Percentiles rank a stretch among this genome's conserved stretches.
Conservation (phyloP, 2,329 filamentous ascomycete species). For the Colletotrichum tropicale region DNA sequence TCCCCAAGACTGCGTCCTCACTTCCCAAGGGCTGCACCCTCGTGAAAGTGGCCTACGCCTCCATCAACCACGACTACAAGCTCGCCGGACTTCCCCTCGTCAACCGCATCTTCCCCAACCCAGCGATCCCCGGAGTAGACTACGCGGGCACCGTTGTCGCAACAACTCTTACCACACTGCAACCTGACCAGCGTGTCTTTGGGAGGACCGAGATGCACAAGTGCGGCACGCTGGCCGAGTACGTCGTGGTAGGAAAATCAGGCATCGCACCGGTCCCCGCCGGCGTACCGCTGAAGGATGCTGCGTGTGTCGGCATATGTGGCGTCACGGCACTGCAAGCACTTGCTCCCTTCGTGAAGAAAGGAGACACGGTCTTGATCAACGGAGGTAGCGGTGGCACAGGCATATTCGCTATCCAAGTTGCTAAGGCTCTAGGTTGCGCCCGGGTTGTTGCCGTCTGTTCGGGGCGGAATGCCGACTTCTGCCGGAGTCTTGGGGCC, state of each 20-base stretch:
- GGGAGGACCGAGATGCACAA: slow-evolving; percentile 34
- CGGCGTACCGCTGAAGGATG: slow-evolving; percentile 27
- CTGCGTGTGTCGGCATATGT: slow-evolving; percentile 25
- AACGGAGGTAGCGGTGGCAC: slow-evolving; percentile 48
- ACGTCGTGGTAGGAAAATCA: slow-evolving; percentile 35
- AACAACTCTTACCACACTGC: slow-evolving; percentile 26
- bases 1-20: slow-evolving; percentile 11
- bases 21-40: slow-evolving; percentile 38
- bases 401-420: slow-evolving; percentile 39
- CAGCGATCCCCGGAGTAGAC: slow-evolving; percentile 54
- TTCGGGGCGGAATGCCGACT: slow-evolving; percentile 34
- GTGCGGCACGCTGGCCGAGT: slow-evolving; percentile 48
- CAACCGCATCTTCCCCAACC: slow-evolving; percentile 34
- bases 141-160: slow-evolving; percentile 52
- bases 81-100: slow-evolving; percentile 37
- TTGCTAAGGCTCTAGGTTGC: slow-evolving; percentile 36
- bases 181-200: slow-evolving; percentile 46
- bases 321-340: slow-evolving; percentile 26
- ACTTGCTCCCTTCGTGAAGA: slow-evolving; percentile 31
- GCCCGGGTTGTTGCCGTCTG: slow-evolving; percentile 34
- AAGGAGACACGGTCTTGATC: slow-evolving; percentile 45
- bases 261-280: slow-evolving; percentile 41
- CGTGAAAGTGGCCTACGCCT: slow-evolving; percentile 44
- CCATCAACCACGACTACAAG: slow-evolving; percentile 57
- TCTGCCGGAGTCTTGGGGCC: slow-evolving; percentile 37